Base-by-base conservation (phyloP, 1,284 basidiomycete genomes). In the Cutaneotrichosporon cutaneum region DNA sequence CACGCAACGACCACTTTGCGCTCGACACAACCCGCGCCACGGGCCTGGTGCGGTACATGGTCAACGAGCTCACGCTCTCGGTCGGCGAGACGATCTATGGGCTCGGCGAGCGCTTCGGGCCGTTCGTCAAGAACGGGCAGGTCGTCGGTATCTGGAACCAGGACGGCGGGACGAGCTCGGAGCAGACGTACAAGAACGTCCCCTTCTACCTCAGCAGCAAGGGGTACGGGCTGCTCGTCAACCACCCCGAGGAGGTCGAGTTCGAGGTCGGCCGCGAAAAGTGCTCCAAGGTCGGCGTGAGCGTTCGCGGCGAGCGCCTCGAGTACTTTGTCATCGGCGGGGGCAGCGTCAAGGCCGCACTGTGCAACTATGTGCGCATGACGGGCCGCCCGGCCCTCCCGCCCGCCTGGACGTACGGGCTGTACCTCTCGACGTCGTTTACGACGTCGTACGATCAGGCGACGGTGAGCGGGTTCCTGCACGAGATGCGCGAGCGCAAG, bases 381-480 rank as follows among this genome's bases (percentile, higher is more conserved):
- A 62, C 56, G 27, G 62, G 65, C 26, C 65, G 57, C 26, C 69
- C 68, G 5, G 86, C 85, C n/a, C 76, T 88, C 13, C 81, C 88
- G 16, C 88, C 87, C 2, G 77, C 84, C 7, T 89, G 88, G 88
- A 85, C 87, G 0, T 90, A 87, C 70, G 88, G 88, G 0, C 83
- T 90, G 5, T 89, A 88, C 87, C 81, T 90, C 22, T 87, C 87
- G 7, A 90, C 88, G 1, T 89, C 87, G 0, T 90, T 90, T 82
- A 80, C 88, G 62, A 90, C 88, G 0, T 78, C 78, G 22, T 89
- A 88, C 72, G 87, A 87, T 62, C 83, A 82, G 63, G 81, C 84
- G 59, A 89, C 87, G 0, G 88, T 89, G 13, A 84, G 85, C 3
- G 80, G 83, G 5, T 89, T 90, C 79, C 77, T 90, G 59, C 79